Percentiles rank a stretch among this genome's conserved stretches.
Evolutionary conservation across 768 basidiomycete species (phyloP).

Genomic region (Trametes villosa): DNA sequence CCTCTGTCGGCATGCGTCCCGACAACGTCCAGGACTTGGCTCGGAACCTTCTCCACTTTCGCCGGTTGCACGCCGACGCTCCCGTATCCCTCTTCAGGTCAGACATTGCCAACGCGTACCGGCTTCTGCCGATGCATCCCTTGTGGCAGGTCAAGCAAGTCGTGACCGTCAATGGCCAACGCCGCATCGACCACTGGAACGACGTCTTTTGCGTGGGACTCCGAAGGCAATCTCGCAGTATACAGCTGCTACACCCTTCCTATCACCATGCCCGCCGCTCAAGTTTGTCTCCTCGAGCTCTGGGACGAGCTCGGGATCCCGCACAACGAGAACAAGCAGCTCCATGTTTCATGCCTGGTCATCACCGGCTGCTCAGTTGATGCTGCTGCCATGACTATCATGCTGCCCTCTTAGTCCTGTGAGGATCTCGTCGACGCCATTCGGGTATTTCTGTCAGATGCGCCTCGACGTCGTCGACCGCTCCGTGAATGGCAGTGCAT

Average conservation of each 20-base stretch:
- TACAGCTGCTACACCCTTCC: constrained; percentile 45
- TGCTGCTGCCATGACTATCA: constrained; percentile 36
- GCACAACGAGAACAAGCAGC: constrained; percentile 45
- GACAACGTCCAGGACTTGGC: no score
- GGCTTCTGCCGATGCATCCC: constrained; percentile 30
- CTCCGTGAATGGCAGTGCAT: constrained; percentile 36
- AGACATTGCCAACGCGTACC: constrained; percentile 31
- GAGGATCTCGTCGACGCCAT: neutral
- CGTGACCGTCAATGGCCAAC: constrained; percentile 33
- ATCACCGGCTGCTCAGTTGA: constrained; percentile 48
- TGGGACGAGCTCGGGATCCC: constrained; percentile 47
- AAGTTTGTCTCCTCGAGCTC: constrained; percentile 40
- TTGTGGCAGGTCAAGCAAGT: constrained; percentile 41
- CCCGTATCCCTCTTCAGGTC: constrained; percentile 27
- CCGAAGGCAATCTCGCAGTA: constrained; percentile 20
- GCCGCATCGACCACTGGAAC: constrained; percentile 37
- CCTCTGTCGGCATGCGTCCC: no score
- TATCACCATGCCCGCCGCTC: constrained; percentile 34
- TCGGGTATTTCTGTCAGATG: neutral
- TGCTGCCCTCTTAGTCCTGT: constrained; percentile 16
- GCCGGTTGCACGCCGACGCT: neutral
- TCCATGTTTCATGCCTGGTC: constrained; percentile 35
- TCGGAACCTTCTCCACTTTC: constrained; percentile 20
- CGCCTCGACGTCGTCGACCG: neutral
- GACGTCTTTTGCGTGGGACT: no score